These are phyloP conservation scores for Acrocalymma vagum DNA, from an alignment of 2,329 filamentous ascomycete species.

Conservation along the genomic window DNA sequence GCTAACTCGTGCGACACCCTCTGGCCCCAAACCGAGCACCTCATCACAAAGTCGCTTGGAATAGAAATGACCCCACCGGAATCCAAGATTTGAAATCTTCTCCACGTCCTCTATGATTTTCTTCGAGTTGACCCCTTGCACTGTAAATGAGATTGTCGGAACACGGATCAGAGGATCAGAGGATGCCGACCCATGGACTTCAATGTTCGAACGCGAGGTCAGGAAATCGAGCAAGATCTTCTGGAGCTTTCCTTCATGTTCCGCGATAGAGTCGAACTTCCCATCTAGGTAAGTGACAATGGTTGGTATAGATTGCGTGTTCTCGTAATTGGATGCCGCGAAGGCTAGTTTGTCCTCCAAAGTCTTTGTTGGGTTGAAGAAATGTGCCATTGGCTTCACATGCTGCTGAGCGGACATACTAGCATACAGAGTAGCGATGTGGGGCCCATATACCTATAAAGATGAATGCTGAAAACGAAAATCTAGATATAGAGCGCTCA, in stretches of 20 bases:
- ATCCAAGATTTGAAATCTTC: constrained; percentile 64
- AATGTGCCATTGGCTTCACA: constrained; percentile 69
- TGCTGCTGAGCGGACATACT: constrained; percentile 63
- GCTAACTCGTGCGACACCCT: constrained; percentile 75
- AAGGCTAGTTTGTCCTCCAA: constrained; percentile 74
- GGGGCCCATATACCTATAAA: constrained; percentile 73
- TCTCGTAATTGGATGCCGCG: constrained; percentile 75
- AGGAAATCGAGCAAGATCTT: constrained; percentile 68
- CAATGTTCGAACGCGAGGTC: constrained; percentile 59
- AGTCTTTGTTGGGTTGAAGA: constrained; percentile 69
- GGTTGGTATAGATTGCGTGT: constrained; percentile 68
- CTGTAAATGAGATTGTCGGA: constrained; percentile 72
- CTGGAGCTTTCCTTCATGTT: constrained; percentile 70
- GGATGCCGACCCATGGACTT: constrained; percentile 66
- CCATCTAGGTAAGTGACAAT: constrained; percentile 69
- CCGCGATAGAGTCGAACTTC: constrained; percentile 53
- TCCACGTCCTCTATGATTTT: constrained; percentile 71
- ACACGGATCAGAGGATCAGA: constrained; percentile 62
- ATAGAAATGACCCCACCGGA: constrained; percentile 75
- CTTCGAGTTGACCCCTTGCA: constrained; percentile 64
- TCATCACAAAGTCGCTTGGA: constrained; percentile 69
- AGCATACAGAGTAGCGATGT: constrained; percentile 75
- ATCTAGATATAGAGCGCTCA: constrained; percentile 16
- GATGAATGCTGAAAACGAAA: background rate
- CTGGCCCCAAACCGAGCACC: constrained; percentile 64